phyloP scores from a whole-genome alignment of 345 rosid genomes.

The Eucalyptus albens region DNA sequence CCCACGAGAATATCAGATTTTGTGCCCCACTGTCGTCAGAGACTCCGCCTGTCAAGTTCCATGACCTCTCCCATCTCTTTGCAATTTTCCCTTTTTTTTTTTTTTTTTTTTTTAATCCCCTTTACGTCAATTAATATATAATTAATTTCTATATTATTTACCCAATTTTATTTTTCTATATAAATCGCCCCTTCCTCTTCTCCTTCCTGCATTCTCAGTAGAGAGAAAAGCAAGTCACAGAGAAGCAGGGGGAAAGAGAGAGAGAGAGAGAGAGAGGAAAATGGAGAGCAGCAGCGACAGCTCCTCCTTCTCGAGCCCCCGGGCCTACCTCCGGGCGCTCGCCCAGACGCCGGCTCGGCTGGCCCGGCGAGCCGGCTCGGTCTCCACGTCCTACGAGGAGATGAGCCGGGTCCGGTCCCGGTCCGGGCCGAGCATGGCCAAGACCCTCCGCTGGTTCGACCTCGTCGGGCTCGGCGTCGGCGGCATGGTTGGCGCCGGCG shows the following conservation, averaged over 20 bases:
- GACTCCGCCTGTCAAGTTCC: background rate
- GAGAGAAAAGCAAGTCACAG: background rate
- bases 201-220: background rate
- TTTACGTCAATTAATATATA: too few relatives aligned
- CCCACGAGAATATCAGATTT: background rate
- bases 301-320: conserved; percentile 55
- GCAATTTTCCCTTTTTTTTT: background rate
- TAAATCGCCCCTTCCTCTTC: background rate
- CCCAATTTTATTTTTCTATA: background rate
- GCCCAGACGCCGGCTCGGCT: conserved; percentile 60
- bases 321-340: conserved; percentile 53
- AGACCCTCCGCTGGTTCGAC: conserved; percentile 76
- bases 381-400: conserved; percentile 64
- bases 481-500: conserved; percentile 98
- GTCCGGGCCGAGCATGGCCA: conserved; percentile 60
- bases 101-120: too few relatives aligned
- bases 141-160: too few relatives aligned
- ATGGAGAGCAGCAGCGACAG: background rate
- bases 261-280: conserved; percentile 10
- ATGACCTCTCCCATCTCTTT: background rate
- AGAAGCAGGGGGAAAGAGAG: background rate
- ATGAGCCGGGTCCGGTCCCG: conserved; percentile 42
- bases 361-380: conserved; percentile 52
- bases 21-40: too few relatives aligned
- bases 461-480: conserved; percentile 84